A percentile compares a stretch with the other conserved stretches of the same genome.
phyloP scores from a whole-genome alignment of 345 rosid species.

The Carallia brachiata region DNA sequence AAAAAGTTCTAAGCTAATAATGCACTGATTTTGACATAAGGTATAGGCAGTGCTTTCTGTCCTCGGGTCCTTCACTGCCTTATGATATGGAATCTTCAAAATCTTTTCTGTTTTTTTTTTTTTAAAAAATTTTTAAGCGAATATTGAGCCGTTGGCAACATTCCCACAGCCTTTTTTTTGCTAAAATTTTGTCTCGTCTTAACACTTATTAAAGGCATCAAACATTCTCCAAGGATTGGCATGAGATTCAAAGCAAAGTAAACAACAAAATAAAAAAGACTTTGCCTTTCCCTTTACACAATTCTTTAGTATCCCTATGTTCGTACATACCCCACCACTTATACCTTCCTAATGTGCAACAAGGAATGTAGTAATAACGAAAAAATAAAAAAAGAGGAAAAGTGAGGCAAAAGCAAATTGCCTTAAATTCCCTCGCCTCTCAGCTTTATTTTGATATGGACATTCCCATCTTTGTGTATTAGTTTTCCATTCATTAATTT shows the following conservation, averaged over 20 bases:
- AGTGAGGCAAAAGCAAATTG: slow-evolving; percentile 1
- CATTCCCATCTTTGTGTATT: neutral
- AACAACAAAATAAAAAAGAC: neutral
- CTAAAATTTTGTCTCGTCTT: slow-evolving; percentile 19
- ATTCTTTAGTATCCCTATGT: slow-evolving; percentile 12
- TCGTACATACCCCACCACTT: neutral
- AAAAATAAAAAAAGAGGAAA: neutral
- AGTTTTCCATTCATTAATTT: neutral
- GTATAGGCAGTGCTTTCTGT: slow-evolving; percentile 8
- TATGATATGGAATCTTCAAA: slow-evolving; percentile 1
- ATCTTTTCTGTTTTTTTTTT: neutral
- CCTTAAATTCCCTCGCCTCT: neutral
- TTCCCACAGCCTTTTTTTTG: slow-evolving; percentile 26
- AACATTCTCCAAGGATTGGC: slow-evolving; percentile 6
- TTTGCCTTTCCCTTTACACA: slow-evolving; percentile 28
- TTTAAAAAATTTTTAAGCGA: neutral
- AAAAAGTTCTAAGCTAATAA: neutral
- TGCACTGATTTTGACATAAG: slow-evolving; percentile 3
- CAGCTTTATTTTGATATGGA: neutral
- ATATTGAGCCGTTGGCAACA: slow-evolving; percentile 34
- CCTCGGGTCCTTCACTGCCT: slow-evolving; percentile 2
- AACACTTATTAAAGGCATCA: slow-evolving; percentile 4
- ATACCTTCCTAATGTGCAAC: neutral
- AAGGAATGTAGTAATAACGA: neutral
- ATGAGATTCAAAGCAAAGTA: slow-evolving; percentile 39